phyloP scores from a whole-genome alignment of 148 eudicot genomes.

The Drosera capensis region DNA sequence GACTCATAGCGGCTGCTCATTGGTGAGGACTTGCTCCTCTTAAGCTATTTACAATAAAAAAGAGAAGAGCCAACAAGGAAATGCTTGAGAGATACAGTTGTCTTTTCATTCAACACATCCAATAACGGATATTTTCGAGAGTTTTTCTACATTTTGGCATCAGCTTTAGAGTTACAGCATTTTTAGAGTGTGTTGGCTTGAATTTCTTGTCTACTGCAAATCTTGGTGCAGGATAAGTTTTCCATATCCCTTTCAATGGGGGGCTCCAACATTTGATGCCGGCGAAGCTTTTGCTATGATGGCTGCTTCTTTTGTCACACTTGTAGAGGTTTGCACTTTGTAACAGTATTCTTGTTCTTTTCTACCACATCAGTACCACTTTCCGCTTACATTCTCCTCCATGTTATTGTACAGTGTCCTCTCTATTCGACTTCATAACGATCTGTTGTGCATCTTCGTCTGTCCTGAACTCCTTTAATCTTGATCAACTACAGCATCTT shows the following conservation, averaged over 20 bases:
- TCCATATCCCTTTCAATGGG: constrained; percentile 98
- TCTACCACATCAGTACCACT: neutral
- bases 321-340: constrained; percentile 57
- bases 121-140: neutral
- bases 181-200: neutral
- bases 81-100: no score
- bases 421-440: no score
- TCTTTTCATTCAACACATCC: no score
- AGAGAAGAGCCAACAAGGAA: neutral
- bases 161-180: neutral
- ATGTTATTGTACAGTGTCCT: no score
- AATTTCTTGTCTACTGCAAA: neutral
- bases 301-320: constrained; percentile 91
- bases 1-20: constrained; percentile 81
- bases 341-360: neutral
- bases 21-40: constrained; percentile 30
- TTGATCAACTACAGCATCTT: no score
- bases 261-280: constrained; percentile 88
- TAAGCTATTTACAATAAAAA: neutral
- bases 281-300: constrained; percentile 97
- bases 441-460: no score
- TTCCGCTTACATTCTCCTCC: no score
- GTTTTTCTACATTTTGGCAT: no score
- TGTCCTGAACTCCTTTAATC: no score
- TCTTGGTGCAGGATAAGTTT: constrained; percentile 62